Evolutionary conservation across 306 rosid species (phyloP).

Genomic region (Vachellia pachyceras): DNA sequence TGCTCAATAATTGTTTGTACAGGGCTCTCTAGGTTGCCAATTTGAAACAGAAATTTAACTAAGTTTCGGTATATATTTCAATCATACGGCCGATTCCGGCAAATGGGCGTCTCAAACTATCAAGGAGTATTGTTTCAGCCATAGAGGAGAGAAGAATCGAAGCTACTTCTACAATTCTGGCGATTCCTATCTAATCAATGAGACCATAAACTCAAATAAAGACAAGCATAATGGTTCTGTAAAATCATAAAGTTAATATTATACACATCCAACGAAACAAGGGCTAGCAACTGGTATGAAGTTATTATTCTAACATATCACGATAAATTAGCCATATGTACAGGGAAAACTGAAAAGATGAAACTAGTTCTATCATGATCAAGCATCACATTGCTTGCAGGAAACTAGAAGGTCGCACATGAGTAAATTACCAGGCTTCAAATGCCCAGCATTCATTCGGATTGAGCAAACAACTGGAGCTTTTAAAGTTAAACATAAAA

Average conservation of each 20-base stretch:
- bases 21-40: neutral
- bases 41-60: neutral
- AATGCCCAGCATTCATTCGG: conserved; percentile 21
- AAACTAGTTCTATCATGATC: conserved; percentile 21
- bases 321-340: conserved; percentile 35
- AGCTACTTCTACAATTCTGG: neutral
- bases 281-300: neutral
- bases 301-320: conserved; percentile 34
- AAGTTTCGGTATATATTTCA: neutral
- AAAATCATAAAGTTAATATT: no score
- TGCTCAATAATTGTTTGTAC: neutral
- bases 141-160: neutral
- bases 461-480: conserved; percentile 31
- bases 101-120: neutral
- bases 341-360: conserved; percentile 21
- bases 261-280: neutral
- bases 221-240: neutral
- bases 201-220: neutral
- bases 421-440: conserved; percentile 29
- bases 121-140: no score
- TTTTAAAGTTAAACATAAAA: conserved; percentile 26
- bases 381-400: conserved; percentile 34
- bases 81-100: neutral
- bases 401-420: conserved; percentile 29
- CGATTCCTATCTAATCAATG: neutral